phyloP scores from a whole-genome alignment of 2,329 filamentous ascomycete genomes.

The Ceratocystis cacaofunesta region DNA sequence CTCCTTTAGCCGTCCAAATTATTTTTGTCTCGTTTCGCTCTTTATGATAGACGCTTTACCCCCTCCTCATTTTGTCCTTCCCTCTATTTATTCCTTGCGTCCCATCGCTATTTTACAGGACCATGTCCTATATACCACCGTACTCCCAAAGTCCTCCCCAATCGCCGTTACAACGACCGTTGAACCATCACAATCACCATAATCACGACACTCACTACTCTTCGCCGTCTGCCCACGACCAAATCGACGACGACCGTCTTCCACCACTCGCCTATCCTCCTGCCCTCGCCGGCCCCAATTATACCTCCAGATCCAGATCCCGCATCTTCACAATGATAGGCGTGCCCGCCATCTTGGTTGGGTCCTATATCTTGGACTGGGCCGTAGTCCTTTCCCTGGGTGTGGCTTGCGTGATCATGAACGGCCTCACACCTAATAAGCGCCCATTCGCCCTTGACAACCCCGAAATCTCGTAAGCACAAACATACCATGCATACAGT shows the following conservation, averaged over 20 bases:
- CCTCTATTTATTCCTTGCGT: neutral
- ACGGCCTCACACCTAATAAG: conserved; percentile 46
- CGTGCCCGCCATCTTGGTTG: conserved; percentile 25
- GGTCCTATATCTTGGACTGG: conserved; percentile 67
- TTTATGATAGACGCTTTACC: neutral
- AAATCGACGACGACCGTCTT: neutral
- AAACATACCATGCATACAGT: neutral
- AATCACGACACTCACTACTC: neutral
- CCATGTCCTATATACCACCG: conserved; percentile 12
- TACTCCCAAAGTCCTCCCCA: conserved; percentile 14
- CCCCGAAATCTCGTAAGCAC: conserved; percentile 41
- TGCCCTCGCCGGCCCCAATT: conserved; percentile 4
- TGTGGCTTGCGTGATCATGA: conserved; percentile 43
- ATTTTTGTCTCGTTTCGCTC: neutral
- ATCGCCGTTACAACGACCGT: conserved; percentile 6
- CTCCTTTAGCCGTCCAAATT: neutral
- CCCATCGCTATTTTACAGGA: neutral
- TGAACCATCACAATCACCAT: neutral
- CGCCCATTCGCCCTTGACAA: conserved; percentile 58
- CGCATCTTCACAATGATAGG: conserved; percentile 9
- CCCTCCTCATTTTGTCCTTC: neutral
- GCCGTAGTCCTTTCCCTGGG: conserved; percentile 46
- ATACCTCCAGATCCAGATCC: neutral
- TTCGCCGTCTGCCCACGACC: neutral
- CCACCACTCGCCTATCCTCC: conserved; percentile 7